A percentile compares a stretch with the other conserved stretches of the same genome.
phyloP scores from a whole-genome alignment of 495 filamentous ascomycete species.

The Copromyces sp. region DNA sequence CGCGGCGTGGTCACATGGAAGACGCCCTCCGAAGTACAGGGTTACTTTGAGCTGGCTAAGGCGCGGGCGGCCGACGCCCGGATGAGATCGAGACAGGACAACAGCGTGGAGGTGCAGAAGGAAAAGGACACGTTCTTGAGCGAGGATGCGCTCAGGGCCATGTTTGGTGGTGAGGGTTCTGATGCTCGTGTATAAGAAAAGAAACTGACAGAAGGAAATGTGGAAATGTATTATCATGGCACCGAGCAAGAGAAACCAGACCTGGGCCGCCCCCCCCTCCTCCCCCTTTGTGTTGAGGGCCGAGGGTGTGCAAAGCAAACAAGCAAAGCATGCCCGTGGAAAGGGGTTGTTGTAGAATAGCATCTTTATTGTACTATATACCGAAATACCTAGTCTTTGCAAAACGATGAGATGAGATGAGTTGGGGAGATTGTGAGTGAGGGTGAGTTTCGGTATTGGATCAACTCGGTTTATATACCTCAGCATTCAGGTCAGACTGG shows the following conservation, averaged over 20 bases:
- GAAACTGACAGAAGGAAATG: neutral
- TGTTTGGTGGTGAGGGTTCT: neutral
- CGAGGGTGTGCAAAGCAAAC: neutral
- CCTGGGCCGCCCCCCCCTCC: neutral
- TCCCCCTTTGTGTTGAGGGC: too few species aligned
- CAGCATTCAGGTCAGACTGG: too few species aligned
- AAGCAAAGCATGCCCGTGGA: neutral
- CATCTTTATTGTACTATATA: neutral
- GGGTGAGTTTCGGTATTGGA: too few species aligned
- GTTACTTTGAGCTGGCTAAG: slow-evolving; percentile 12
- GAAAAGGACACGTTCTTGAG: neutral
- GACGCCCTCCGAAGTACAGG: slow-evolving; percentile 30
- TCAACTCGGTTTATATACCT: too few species aligned
- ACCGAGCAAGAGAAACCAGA: neutral
- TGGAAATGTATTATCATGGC: neutral
- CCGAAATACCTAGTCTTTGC: neutral
- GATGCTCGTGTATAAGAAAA: neutral
- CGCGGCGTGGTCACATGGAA: slow-evolving; percentile 49
- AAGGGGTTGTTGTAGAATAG: neutral
- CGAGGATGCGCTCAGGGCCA: neutral
- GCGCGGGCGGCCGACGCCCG: neutral
- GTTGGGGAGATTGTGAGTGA: neutral
- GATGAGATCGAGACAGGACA: neutral
- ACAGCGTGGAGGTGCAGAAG: neutral
- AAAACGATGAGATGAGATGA: neutral